These are phyloP conservation scores for Zea luxurians DNA, from an alignment of 176 grass and related monocot species.

Conservation along the genomic window DNA sequence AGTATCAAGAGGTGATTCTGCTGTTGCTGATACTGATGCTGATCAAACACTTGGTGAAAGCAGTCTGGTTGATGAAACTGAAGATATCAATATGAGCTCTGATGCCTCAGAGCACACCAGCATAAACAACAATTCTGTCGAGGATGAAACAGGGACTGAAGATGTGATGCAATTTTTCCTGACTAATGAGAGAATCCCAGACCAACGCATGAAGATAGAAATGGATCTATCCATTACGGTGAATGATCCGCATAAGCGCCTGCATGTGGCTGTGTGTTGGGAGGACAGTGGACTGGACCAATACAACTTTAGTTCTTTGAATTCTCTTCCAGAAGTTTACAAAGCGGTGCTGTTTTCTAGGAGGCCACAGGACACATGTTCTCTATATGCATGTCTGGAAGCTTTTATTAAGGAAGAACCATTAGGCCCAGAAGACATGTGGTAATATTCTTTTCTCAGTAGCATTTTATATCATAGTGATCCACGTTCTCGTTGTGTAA, in stretches of 20 bases:
- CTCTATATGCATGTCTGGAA: conserved; percentile 91
- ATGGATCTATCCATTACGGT: conserved; percentile 57
- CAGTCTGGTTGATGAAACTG: conserved; percentile 32
- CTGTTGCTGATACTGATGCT: conserved; percentile 36
- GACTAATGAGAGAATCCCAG: conserved; percentile 51
- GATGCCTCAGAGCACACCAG: conserved; percentile 32
- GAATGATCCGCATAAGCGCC: conserved; percentile 43
- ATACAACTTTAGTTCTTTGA: conserved; percentile 59
- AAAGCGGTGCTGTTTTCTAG: conserved; percentile 60
- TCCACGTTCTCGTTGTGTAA: not conserved
- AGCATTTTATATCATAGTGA: not conserved
- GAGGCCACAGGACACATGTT: conserved; percentile 68
- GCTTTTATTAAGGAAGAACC: conserved; percentile 91
- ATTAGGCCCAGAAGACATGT: conserved; percentile 91
- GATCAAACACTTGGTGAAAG: conserved; percentile 35
- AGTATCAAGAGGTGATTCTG: conserved; percentile 36
- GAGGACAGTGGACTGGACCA: conserved; percentile 55
- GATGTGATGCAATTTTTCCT: conserved; percentile 64
- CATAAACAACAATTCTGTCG: conserved; percentile 27
- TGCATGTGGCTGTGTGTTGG: conserved; percentile 72
- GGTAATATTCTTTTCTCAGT: conserved; percentile 45
- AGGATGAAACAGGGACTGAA: conserved; percentile 35
- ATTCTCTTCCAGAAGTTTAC: conserved; percentile 74
- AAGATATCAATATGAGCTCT: conserved; percentile 35
- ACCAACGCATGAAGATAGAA: conserved; percentile 60